These are phyloP conservation scores for Ustilago nuda DNA, from an alignment of 1,284 basidiomycete species.

Conservation along the genomic window DNA sequence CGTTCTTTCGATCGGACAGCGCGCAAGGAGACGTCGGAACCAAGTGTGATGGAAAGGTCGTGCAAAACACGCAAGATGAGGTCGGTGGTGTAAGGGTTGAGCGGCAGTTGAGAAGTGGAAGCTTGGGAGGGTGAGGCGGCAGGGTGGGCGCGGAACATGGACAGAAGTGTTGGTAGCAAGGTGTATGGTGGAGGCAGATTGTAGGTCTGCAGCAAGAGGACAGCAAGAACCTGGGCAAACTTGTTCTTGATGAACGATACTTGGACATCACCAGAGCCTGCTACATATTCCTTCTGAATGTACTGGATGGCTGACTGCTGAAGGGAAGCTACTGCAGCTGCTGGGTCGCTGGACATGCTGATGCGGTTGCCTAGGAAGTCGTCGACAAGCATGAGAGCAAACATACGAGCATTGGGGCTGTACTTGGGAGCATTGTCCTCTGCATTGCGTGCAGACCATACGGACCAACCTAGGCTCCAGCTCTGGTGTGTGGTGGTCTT, in stretches of 20 bases:
- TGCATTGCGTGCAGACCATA: constrained; percentile 69
- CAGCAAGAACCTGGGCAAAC: constrained; percentile 94
- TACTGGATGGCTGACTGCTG: constrained; percentile 63
- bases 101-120: constrained; percentile 78
- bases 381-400: constrained; percentile 84
- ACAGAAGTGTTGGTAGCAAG: constrained; percentile 73
- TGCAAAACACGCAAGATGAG: constrained; percentile 66
- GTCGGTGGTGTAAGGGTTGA: constrained; percentile 88
- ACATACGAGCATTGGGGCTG: constrained; percentile 82
- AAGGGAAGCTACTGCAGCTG: constrained; percentile 59
- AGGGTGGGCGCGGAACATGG: constrained; percentile 70
- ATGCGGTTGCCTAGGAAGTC: constrained; percentile 82
- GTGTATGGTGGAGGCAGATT: constrained; percentile 83
- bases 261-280: constrained; percentile 58
- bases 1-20: constrained; percentile 64
- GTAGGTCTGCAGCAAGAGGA: constrained; percentile 92
- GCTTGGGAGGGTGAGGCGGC: constrained; percentile 72
- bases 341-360: constrained; percentile 47
- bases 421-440: constrained; percentile 76
- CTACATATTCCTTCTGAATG: constrained; percentile 64
- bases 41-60: constrained; percentile 66
- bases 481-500: constrained; percentile 79
- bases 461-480: constrained; percentile 74
- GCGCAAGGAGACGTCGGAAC: constrained; percentile 66
- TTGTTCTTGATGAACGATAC: constrained; percentile 84